Evolutionary conservation across 306 rosid genomes (phyloP).

Genomic region (Fragaria iinumae): DNA sequence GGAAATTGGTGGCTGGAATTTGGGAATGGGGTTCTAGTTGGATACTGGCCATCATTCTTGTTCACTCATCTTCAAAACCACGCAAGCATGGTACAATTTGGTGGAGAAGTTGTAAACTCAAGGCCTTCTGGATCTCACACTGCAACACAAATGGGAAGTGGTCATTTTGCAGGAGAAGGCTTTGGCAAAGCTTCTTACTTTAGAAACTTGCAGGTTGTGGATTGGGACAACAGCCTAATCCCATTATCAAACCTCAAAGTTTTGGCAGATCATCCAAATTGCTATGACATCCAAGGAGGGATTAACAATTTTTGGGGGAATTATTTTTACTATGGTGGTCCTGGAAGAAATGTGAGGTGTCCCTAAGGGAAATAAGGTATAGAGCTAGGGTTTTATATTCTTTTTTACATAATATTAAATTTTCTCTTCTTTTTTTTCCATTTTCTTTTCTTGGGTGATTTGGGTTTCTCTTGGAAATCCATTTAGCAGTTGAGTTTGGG

Average conservation of each 20-base stretch:
- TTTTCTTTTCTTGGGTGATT: conserved; percentile 29
- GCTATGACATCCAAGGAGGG: conserved; percentile 92
- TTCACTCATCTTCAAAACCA: conserved; percentile 73
- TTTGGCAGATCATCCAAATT: conserved; percentile 89
- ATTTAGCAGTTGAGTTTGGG: conserved; percentile 43
- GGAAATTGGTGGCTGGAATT: conserved; percentile 98
- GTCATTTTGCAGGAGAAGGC: conserved; percentile 82
- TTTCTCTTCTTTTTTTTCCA: not conserved
- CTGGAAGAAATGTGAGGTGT: conserved; percentile 86
- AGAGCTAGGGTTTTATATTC: conserved; percentile 25
- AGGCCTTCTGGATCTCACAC: conserved; percentile 62
- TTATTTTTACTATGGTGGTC: conserved; percentile 95
- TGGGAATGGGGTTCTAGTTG: conserved; percentile 70
- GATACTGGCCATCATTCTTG: conserved; percentile 90
- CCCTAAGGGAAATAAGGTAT: conserved; percentile 54
- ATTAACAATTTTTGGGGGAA: conserved; percentile 88
- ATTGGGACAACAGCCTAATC: conserved; percentile 83
- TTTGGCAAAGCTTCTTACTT: conserved; percentile 89
- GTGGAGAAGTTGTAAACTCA: conserved; percentile 87
- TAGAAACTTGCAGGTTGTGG: conserved; percentile 80
- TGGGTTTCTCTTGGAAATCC: conserved; percentile 58
- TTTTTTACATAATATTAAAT: conserved; percentile 12
- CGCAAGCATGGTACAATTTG: conserved; percentile 93
- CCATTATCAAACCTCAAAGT: conserved; percentile 74
- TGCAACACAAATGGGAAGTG: conserved; percentile 91